phyloP scores from a whole-genome alignment of 23 red algal species.

The Gracilariopsis chorda region DNA sequence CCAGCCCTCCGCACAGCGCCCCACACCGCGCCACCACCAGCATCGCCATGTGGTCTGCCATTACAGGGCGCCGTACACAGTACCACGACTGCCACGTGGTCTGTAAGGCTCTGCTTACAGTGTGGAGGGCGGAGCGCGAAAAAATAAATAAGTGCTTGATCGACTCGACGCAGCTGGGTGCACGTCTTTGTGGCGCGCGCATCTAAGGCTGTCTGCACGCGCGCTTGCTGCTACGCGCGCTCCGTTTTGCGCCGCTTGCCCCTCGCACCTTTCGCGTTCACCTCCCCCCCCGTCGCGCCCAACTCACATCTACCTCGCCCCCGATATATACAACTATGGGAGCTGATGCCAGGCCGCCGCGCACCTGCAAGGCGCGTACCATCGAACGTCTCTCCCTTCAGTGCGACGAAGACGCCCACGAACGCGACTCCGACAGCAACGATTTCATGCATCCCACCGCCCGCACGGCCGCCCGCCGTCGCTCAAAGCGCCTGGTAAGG shows the following conservation, averaged over 20 bases:
- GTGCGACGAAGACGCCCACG: background rate
- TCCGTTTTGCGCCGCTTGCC: background rate
- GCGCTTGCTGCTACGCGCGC: too few species aligned
- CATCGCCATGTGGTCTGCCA: too few species aligned
- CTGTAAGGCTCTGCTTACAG: too few species aligned
- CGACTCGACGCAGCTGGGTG: too few species aligned
- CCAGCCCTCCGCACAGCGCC: too few species aligned
- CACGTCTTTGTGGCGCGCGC: too few species aligned
- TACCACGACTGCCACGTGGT: too few species aligned
- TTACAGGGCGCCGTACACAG: too few species aligned
- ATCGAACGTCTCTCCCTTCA: slow-evolving; percentile 17
- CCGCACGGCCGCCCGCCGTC: background rate
- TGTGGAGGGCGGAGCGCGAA: too few species aligned
- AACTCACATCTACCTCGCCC: background rate
- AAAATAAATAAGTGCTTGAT: too few species aligned
- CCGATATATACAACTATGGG: background rate
- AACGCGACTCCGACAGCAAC: background rate
- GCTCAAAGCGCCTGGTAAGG: background rate
- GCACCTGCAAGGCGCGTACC: background rate
- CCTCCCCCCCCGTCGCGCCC: background rate
- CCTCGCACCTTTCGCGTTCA: background rate
- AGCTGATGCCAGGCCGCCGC: background rate
- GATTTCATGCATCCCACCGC: background rate
- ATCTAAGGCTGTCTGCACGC: too few species aligned
- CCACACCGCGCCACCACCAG: too few species aligned